Evolutionary conservation across 176 grass and related monocot species (phyloP), one percentile per base, ranked within the genome.

Genomic region (Stipa capillata): DNA sequence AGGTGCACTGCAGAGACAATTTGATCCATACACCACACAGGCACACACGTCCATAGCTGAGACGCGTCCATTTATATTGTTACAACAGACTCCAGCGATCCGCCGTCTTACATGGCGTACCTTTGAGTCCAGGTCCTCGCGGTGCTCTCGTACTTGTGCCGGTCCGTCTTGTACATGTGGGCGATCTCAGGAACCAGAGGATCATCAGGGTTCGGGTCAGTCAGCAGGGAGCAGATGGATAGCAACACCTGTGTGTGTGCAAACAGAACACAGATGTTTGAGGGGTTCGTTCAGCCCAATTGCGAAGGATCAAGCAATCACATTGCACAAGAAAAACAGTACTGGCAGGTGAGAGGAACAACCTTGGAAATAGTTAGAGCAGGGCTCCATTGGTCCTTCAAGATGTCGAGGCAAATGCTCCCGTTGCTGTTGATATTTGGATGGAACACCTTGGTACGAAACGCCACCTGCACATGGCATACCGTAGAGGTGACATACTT

Each of bases 341-440:
- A 23, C 50, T 7, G 50, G n/a, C 0, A 8, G 8, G 48, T 2
- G 51, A 24, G 51, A 54, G 51, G 51, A 54, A 54, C 1, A 50
- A 90, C 87, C 87, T 93, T 90, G 81, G 91, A 90, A 29, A 90
- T 93, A 3, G 91, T 90, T 39, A 93, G 76, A 7, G 91, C 91
- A 0, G 91, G 91, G 16, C 91, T 93, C 91, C 91, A 93, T 76
- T 93, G 91, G 32, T 93, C 91, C 88, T 94, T 94, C 31, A 94
- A 34, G 72, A 94, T 94, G 76, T 94, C 88, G 16, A 94, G 88
- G 79, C 91, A 94, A 62, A 94, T 94, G 75, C 88, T 94, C 39
- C 91, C 91, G 4, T 90, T 94, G 88, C 87, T 93, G 50, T 93
- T 93, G 20, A 93, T 80, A 61, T 93, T 93, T 67, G 91, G 91